Percentiles rank a stretch among this genome's conserved stretches.
Evolutionary conservation across 2,329 filamentous ascomycete species (phyloP).

Genomic region (Ploettnerulaceae sp.): DNA sequence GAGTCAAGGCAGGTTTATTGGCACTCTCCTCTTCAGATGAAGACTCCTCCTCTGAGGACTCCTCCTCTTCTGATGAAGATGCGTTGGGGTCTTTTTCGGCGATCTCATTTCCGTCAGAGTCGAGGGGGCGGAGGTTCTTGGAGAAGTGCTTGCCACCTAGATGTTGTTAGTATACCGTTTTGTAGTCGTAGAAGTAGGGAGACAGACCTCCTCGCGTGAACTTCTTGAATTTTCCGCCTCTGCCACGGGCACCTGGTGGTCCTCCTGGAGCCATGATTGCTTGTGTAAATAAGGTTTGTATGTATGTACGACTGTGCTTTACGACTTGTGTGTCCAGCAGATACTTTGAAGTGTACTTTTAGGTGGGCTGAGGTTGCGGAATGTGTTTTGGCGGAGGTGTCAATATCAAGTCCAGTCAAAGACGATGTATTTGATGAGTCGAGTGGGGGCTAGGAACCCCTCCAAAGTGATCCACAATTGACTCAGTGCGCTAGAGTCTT

Average conservation of each 20-base stretch:
- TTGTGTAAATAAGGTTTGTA: conserved; percentile 6
- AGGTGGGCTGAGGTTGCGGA: neutral
- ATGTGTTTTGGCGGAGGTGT: neutral
- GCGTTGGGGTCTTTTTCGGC: conserved; percentile 66
- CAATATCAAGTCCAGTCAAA: conserved; percentile 14
- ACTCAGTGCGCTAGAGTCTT: neutral
- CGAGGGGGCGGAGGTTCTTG: conserved; percentile 79
- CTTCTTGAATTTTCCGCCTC: conserved; percentile 93
- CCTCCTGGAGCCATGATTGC: conserved; percentile 47
- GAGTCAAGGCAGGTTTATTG: conserved; percentile 56
- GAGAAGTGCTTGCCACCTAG: conserved; percentile 94
- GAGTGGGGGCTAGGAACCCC: conserved; percentile 9
- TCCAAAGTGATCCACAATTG: neutral
- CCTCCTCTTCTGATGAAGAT: conserved; percentile 46
- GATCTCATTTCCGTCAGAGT: conserved; percentile 82
- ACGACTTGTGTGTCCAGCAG: neutral
- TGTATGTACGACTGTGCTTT: neutral
- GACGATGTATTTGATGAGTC: conserved; percentile 15
- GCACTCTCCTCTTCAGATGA: conserved; percentile 44
- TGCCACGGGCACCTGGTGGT: conserved; percentile 48
- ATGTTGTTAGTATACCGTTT: conserved; percentile 18
- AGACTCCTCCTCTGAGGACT: conserved; percentile 46
- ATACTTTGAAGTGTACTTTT: neutral
- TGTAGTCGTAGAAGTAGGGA: neutral
- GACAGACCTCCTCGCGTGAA: conserved; percentile 79